Conservation (phyloP, 768 basidiomycete species). For the Filobasidium wieringae region DNA sequence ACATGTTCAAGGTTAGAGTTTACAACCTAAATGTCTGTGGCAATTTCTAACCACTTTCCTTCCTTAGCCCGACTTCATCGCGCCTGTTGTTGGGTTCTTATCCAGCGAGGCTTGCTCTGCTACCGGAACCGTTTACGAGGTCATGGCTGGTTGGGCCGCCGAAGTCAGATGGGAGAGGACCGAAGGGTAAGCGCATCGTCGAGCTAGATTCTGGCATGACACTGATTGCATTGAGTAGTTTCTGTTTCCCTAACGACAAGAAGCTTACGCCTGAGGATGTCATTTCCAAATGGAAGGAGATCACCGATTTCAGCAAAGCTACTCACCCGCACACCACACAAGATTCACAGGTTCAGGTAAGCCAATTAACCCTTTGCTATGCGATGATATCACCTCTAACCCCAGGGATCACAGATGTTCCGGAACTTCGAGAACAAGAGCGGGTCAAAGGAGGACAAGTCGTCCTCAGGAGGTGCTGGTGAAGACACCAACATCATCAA, state of each 20-base stretch:
- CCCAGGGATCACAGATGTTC: slow-evolving; percentile 41
- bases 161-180: slow-evolving; percentile 87
- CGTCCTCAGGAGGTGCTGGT: slow-evolving; percentile 43
- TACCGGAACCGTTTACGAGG: slow-evolving; percentile 69
- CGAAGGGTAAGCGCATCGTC: slow-evolving; percentile 54
- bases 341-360: slow-evolving; percentile 65
- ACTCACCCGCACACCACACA: slow-evolving; percentile 64
- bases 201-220: background rate
- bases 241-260: slow-evolving; percentile 60
- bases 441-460: slow-evolving; percentile 20
- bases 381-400: background rate
- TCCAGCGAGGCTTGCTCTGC: slow-evolving; percentile 65
- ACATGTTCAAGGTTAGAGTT: slow-evolving; percentile 74
- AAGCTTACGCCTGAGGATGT: slow-evolving; percentile 70
- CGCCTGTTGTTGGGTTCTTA: slow-evolving; percentile 84
- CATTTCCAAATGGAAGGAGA: slow-evolving; percentile 61
- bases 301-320: slow-evolving; percentile 72
- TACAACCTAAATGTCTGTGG: background rate
- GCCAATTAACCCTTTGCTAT: too few species aligned
- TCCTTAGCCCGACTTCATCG: slow-evolving; percentile 70
- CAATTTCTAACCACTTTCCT: background rate
- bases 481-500: slow-evolving; percentile 73
- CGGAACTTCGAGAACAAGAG: slow-evolving; percentile 50
- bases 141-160: slow-evolving; percentile 81
- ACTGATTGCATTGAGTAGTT: background rate